These are phyloP conservation scores for Fusarium chaquense DNA, from an alignment of 2,329 filamentous ascomycete genomes.

Conservation along the genomic window DNA sequence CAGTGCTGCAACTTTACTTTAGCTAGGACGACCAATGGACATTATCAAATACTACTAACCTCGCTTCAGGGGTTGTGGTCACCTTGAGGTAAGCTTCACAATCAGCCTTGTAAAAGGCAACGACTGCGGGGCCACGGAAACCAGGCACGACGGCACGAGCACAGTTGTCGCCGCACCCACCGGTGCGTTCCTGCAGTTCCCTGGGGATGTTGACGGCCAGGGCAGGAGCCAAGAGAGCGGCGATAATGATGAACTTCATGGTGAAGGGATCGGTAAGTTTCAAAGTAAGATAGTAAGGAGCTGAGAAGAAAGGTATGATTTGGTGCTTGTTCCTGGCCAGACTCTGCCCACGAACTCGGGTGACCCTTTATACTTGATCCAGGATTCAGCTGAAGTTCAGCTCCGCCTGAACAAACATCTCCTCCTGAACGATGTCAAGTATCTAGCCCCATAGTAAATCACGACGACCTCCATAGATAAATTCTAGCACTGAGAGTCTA, in stretches of 20 bases:
- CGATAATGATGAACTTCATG: slow-evolving; percentile 40
- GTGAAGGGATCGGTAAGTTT: background rate
- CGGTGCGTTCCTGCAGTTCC: slow-evolving; percentile 31
- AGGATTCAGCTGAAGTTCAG: background rate
- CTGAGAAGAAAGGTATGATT: background rate
- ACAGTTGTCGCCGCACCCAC: slow-evolving; percentile 36
- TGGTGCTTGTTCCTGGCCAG: background rate
- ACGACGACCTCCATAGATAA: background rate
- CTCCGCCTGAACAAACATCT: background rate
- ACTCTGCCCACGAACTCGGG: background rate
- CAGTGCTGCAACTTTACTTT: slow-evolving; percentile 18
- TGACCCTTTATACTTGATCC: slow-evolving; percentile 17
- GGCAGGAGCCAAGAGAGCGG: slow-evolving; percentile 27
- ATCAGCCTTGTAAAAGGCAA: slow-evolving; percentile 33
- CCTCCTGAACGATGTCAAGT: background rate
- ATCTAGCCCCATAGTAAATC: background rate
- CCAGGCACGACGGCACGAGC: slow-evolving; percentile 38
- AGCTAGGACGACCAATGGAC: background rate
- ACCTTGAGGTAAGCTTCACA: slow-evolving; percentile 37
- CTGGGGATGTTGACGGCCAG: slow-evolving; percentile 31
- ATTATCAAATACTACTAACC: background rate
- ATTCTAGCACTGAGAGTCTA: slow-evolving; percentile 9
- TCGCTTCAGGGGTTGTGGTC: slow-evolving; percentile 35
- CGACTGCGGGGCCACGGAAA: slow-evolving; percentile 17
- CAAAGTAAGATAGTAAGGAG: too few species aligned